Evolutionary conservation across 768 basidiomycete species (phyloP).

Genomic region (Postia placenta): DNA sequence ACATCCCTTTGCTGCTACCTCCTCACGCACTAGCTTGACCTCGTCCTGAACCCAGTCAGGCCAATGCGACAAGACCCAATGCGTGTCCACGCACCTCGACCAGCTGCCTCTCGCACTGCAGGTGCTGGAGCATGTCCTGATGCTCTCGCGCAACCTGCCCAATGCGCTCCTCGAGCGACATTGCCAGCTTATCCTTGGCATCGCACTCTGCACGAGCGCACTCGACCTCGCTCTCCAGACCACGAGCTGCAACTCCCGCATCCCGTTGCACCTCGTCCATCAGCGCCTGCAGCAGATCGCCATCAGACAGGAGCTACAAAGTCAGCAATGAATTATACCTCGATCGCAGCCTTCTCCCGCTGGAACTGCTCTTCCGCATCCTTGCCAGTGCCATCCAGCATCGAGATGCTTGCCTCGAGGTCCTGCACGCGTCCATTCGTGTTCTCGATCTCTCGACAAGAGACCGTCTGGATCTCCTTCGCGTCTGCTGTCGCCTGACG

Average conservation of each 20-base stretch:
- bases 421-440: neutral
- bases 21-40: too few relatives aligned
- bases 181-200: neutral
- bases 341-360: neutral
- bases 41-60: too few relatives aligned
- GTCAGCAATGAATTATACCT: neutral
- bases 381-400: neutral
- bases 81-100: neutral
- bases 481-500: neutral
- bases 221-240: neutral
- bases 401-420: neutral
- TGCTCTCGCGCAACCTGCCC: too few relatives aligned
- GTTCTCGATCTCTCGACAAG: neutral
- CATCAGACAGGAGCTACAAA: neutral
- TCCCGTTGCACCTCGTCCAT: neutral
- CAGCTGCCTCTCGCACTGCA: too few relatives aligned
- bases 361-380: neutral
- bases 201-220: neutral
- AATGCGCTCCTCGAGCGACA: neutral
- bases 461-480: neutral
- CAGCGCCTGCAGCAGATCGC: neutral
- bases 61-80: neutral
- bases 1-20: too few relatives aligned
- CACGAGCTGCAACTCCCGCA: neutral
- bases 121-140: too few relatives aligned